phyloP scores from a whole-genome alignment of 2,329 filamentous ascomycete species.

The Grosmannia serpens region DNA sequence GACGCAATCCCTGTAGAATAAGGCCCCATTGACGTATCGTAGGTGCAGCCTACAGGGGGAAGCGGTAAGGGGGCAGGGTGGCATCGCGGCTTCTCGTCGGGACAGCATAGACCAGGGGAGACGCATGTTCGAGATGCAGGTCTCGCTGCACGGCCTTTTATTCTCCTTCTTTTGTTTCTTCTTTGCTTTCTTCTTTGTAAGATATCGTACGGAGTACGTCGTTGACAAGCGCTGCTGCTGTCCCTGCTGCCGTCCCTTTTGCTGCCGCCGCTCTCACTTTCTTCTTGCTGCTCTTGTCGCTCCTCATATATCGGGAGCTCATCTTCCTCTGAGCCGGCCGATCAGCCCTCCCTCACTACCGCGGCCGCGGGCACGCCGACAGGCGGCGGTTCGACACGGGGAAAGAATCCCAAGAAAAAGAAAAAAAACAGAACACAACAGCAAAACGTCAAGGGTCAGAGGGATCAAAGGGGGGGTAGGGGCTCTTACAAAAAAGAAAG shows the following conservation, averaged over 20 bases:
- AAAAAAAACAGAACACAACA: neutral
- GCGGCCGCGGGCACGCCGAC: neutral
- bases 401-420: neutral
- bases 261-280: neutral
- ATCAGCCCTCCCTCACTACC: neutral
- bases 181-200: neutral
- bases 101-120: neutral
- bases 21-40: neutral
- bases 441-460: neutral
- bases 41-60: neutral
- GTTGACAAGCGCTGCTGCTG: neutral
- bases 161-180: neutral
- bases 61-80: neutral
- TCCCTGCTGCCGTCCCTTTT: neutral
- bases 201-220: too few relatives aligned
- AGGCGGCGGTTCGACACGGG: neutral
- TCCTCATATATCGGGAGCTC: neutral
- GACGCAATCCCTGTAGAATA: neutral
- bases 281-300: neutral
- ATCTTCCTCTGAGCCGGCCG: neutral
- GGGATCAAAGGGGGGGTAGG: neutral
- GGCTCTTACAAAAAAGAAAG: neutral
- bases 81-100: neutral
- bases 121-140: neutral
- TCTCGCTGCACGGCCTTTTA: neutral